Evolutionary conservation across 257 asterid species (phyloP).

Genomic region (Solanum sejunctum): DNA sequence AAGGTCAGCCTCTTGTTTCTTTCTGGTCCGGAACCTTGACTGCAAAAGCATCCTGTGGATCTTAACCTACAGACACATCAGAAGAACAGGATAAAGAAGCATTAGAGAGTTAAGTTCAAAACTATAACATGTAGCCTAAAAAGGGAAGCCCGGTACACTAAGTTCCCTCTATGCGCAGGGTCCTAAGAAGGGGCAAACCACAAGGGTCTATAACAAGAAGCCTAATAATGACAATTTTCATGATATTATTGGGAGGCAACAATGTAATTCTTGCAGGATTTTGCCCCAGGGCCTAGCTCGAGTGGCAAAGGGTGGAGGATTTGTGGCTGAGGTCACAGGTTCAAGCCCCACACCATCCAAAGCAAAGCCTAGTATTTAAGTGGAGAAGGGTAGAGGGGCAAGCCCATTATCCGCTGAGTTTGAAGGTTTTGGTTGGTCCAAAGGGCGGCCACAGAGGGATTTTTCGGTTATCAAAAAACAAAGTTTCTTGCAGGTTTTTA

Average conservation of each 20-base stretch:
- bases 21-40: conserved; percentile 58
- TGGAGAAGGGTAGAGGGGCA: no score
- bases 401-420: no score
- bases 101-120: neutral
- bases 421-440: no score
- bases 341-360: no score
- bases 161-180: neutral
- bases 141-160: neutral
- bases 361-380: no score
- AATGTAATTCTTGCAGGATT: neutral
- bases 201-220: neutral
- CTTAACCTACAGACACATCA: conserved; percentile 47
- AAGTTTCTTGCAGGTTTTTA: neutral
- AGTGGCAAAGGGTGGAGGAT: no score
- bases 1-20: conserved; percentile 75
- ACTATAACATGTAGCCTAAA: neutral
- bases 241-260: neutral
- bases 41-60: conserved; percentile 68
- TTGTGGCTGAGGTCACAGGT: no score
- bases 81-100: neutral
- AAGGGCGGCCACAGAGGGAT: no score
- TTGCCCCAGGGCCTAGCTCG: no score
- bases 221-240: neutral
- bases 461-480: no score
- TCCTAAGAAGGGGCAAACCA: neutral